These are phyloP conservation scores for Mortierella sp. DNA, from an alignment of 371 early-diverging fungal genomes.

Conservation along the genomic window DNA sequence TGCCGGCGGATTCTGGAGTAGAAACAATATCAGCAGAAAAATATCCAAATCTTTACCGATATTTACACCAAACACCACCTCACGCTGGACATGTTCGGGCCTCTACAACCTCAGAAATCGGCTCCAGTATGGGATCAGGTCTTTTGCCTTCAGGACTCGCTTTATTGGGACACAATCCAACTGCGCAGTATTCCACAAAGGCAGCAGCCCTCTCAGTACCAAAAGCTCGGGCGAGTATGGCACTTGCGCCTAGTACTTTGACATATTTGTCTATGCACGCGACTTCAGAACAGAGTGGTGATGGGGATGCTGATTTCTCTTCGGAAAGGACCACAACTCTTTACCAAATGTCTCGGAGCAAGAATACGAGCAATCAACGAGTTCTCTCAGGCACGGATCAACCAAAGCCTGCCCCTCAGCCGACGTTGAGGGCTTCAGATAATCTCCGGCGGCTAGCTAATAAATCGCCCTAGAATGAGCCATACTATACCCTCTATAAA, in stretches of 20 bases:
- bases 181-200: background rate
- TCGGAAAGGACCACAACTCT: background rate
- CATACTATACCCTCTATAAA: too few species aligned
- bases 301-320: background rate
- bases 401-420: slow-evolving; percentile 3
- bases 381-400: background rate
- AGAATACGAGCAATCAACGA: background rate
- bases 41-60: slow-evolving; percentile 26
- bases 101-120: background rate
- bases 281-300: background rate
- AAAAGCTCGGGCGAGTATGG: slow-evolving; percentile 51
- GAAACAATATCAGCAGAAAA: slow-evolving; percentile 12
- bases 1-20: slow-evolving; percentile 12
- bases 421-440: slow-evolving; percentile 22
- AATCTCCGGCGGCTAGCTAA: slow-evolving; percentile 30
- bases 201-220: slow-evolving; percentile 15
- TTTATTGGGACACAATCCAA: slow-evolving; percentile 20
- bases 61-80: slow-evolving; percentile 13
- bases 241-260: slow-evolving; percentile 25
- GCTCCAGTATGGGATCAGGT: background rate
- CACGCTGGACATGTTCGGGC: background rate
- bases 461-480: slow-evolving; percentile 2
- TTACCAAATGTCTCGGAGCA: background rate
- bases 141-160: slow-evolving; percentile 27
- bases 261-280: slow-evolving; percentile 8